Evolutionary conservation across 208 protist genomes (phyloP).

Genomic region (Wallacemonas sp.): DNA sequence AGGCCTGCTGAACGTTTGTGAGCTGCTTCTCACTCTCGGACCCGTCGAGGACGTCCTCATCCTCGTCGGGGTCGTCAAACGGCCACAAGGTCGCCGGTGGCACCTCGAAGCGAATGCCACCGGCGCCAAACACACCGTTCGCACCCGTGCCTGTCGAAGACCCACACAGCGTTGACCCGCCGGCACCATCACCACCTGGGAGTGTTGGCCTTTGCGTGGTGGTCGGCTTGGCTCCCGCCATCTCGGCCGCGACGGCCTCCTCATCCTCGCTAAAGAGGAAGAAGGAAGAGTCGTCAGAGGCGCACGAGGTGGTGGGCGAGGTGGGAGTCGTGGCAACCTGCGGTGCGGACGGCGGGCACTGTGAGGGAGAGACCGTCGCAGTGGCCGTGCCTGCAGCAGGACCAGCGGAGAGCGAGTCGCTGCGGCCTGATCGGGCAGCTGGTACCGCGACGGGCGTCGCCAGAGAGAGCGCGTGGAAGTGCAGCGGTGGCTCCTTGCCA

Average conservation of each 20-base stretch:
- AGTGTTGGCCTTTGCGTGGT: not conserved
- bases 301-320: not conserved
- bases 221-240: not conserved
- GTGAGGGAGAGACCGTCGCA: not conserved
- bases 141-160: too few species aligned
- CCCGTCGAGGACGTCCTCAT: slow-evolving; percentile 7
- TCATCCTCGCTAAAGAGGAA: slow-evolving; percentile 12
- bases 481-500: not conserved
- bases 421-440: not conserved
- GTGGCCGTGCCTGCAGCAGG: too few species aligned
- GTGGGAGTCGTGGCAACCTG: not conserved
- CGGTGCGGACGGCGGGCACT: not conserved
- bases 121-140: not conserved
- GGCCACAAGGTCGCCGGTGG: not conserved
- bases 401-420: too few species aligned
- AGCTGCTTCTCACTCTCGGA: slow-evolving; percentile 11
- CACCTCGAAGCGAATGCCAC: not conserved
- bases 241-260: slow-evolving; percentile 1
- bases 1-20: slow-evolving; percentile 38
- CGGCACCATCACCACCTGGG: not conserved
- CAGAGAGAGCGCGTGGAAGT: not conserved
- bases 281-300: slow-evolving; percentile 1
- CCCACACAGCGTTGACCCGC: too few species aligned
- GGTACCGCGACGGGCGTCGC: not conserved
- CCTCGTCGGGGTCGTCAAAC: slow-evolving; percentile 11